Base-by-base conservation (phyloP, 139 green algal genomes). In the Asterochloris sp. region DNA sequence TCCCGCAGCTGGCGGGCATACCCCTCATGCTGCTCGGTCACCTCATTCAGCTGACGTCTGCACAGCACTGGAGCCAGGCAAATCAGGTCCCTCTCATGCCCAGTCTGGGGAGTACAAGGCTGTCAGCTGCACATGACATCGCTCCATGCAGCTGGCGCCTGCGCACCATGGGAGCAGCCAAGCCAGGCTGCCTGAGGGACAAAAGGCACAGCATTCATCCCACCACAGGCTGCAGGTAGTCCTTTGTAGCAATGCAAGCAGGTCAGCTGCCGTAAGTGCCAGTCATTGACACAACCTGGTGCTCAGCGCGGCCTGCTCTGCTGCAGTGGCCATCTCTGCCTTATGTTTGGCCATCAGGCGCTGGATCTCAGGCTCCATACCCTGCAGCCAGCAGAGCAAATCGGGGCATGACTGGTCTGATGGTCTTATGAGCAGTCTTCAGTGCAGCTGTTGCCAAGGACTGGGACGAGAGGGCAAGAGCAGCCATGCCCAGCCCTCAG, bases 321-420 rank as follows among this genome's bases (percentile, higher is more conserved):
- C 71, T 6, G 66, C 78, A 28, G 38, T 29, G 47, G 78, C 77
- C 73, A 90, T 69, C 27, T 92, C 88, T 15, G 74, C 86, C 73
- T 89, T 88, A 64, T 90, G 86, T 80, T 86, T 85, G 27, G 77
- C 66, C 24, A 91, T 84, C 77, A 93, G 79, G 1, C 78, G 54
- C 85, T 91, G 86, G 54, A 93, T 90, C 83, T 93, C 89, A 17
- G 84, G 84, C 68, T 90, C 86, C 67, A 88, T 78, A 12, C 89
- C 89, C 78, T 83, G 78, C 17, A 77, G 23, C 11, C 16, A 71
- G 38, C 38, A 54, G 38, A 54, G 38, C 38, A 2, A 54, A 54
- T 54, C 38, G 6, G 38, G 38, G 38, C 38, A 54, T 54, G 38
- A 54, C 38, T 54, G 38, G 38, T 54, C 38, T 54, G 38, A 6